A percentile compares a stretch with the other conserved stretches of the same genome.
Conservation (phyloP, 768 basidiomycete genomes). For the Suillus weaverae region DNA sequence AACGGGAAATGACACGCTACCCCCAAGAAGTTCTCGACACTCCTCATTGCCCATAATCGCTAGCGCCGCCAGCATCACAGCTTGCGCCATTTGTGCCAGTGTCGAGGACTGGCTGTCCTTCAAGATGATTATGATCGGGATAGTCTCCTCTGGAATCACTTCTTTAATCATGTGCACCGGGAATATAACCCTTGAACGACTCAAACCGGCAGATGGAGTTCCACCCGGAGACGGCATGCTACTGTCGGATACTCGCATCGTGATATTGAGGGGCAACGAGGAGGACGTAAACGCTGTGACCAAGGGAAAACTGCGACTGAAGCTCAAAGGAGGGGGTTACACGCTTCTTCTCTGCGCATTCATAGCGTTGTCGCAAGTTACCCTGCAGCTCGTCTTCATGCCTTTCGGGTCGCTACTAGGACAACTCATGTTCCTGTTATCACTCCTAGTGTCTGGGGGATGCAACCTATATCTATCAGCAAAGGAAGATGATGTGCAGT, state of each 20-base stretch:
- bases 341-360: background rate
- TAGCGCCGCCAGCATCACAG: conserved; percentile 21
- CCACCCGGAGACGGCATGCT: conserved; percentile 34
- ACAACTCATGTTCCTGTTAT: conserved; percentile 35
- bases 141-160: conserved; percentile 30
- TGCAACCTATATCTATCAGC: conserved; percentile 31
- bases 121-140: conserved; percentile 29
- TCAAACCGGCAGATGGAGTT: conserved; percentile 23
- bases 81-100: conserved; percentile 20
- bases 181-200: conserved; percentile 21
- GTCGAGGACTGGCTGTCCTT: conserved; percentile 28
- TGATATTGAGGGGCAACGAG: conserved; percentile 30
- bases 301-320: conserved; percentile 26
- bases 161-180: conserved; percentile 26
- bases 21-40: conserved; percentile 9
- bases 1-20: background rate
- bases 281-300: conserved; percentile 30
- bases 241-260: conserved; percentile 16
- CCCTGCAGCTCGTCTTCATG: conserved; percentile 33
- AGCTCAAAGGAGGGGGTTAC: conserved; percentile 13
- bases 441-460: conserved; percentile 32
- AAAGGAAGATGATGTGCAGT: background rate
- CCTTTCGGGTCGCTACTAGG: conserved; percentile 34
- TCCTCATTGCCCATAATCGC: conserved; percentile 19
- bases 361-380: conserved; percentile 18